Conservation (phyloP, 2,329 filamentous ascomycete species). For the Cercospora sesami region DNA sequence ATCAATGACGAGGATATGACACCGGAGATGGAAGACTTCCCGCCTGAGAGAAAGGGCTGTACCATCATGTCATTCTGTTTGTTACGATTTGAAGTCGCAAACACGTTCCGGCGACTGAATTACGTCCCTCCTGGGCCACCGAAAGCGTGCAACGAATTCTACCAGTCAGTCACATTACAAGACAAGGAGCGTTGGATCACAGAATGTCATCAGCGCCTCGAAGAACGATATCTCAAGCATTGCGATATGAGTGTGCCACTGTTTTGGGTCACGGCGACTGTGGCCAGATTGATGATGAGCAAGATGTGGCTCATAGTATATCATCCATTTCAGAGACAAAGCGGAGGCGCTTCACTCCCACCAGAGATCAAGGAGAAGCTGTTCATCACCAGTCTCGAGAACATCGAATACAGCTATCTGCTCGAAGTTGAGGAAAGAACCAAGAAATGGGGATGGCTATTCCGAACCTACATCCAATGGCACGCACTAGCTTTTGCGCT, state of each 20-base stretch:
- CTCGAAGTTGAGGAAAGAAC: slow-evolving; percentile 64
- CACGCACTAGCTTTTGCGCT: slow-evolving; percentile 63
- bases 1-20: slow-evolving; percentile 56
- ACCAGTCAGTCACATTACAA: slow-evolving; percentile 47
- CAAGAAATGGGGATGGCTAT: slow-evolving; percentile 65
- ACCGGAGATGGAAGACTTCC: slow-evolving; percentile 52
- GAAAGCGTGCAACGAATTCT: slow-evolving; percentile 45
- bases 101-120: slow-evolving; percentile 49
- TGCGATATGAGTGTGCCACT: slow-evolving; percentile 60
- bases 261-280: slow-evolving; percentile 68
- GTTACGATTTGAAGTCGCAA: slow-evolving; percentile 55
- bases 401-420: slow-evolving; percentile 69
- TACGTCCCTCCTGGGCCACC: slow-evolving; percentile 47
- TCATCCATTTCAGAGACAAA: slow-evolving; percentile 67
- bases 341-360: slow-evolving; percentile 57
- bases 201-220: slow-evolving; percentile 49
- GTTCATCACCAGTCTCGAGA: slow-evolving; percentile 70
- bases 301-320: slow-evolving; percentile 79
- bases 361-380: slow-evolving; percentile 67
- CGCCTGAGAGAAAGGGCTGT: slow-evolving; percentile 52
- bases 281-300: slow-evolving; percentile 69
- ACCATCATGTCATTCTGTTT: slow-evolving; percentile 60
- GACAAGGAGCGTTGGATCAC: slow-evolving; percentile 54
- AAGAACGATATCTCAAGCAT: slow-evolving; percentile 52
- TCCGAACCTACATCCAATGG: slow-evolving; percentile 66